phyloP scores from a whole-genome alignment of 441 rosid species.

The Lepidium campestre region DNA sequence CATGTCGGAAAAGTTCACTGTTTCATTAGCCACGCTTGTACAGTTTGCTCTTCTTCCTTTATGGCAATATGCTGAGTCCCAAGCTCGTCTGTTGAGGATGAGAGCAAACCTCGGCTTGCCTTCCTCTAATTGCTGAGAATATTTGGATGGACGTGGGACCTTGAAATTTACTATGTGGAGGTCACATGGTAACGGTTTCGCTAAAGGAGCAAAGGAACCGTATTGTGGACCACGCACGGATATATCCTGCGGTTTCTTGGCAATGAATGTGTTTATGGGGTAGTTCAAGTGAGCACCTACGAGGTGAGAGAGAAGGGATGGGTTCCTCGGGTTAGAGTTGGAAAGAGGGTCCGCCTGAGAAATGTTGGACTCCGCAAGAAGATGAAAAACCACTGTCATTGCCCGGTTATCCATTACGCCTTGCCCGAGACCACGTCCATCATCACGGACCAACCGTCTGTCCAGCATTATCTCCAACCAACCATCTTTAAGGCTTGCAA shows the following conservation, averaged over 20 bases:
- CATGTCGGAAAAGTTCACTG: constrained; percentile 59
- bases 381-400: constrained; percentile 69
- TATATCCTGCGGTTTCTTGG: constrained; percentile 67
- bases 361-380: constrained; percentile 62
- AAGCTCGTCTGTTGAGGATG: constrained; percentile 60
- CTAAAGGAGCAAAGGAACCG: constrained; percentile 65
- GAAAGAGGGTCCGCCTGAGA: constrained; percentile 48
- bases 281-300: constrained; percentile 75
- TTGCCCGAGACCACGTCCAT: constrained; percentile 99
- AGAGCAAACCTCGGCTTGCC: constrained; percentile 66
- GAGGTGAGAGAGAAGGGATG: constrained; percentile 79
- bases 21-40: constrained; percentile 51
- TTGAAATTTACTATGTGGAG: constrained; percentile 82
- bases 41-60: constrained; percentile 60
- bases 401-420: constrained; percentile 94
- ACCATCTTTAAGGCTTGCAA: constrained; percentile 69
- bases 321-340: constrained; percentile 51
- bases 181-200: constrained; percentile 78
- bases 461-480: constrained; percentile 97
- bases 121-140: constrained; percentile 45
- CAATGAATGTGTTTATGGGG: constrained; percentile 75
- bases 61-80: constrained; percentile 74
- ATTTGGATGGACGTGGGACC: constrained; percentile 72
- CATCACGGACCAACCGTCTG: constrained; percentile 76
- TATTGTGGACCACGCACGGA: constrained; percentile 43